Base-by-base conservation (phyloP, 2,329 filamentous ascomycete genomes). In the Scedosporium boydii region DNA sequence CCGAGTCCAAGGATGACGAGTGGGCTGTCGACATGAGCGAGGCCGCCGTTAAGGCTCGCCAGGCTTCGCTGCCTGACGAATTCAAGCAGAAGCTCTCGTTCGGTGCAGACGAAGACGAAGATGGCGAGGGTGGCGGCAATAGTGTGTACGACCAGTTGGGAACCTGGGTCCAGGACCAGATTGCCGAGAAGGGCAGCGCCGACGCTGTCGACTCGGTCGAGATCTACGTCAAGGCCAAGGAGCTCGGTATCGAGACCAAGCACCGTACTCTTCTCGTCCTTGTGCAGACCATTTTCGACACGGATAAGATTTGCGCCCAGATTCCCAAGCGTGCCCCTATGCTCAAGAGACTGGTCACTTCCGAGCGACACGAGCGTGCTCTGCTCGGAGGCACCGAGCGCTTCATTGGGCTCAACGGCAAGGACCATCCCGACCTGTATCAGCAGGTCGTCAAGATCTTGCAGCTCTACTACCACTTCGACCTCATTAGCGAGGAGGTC, bases 11-110 rank as follows among this genome's bases (percentile, higher is more conserved):
- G 76, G 91, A 97, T 67, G 87, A 96, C 66, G 86, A 96, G 68
- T 99, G 95, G 95, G 90, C 93, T 65, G 91, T 98, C 64, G 95
- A 99, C 75, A 95, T 96, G 80, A 97, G 93, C 67, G 91, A 93
- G 75, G 92, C 92, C 75, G 95, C 95, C 67, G 89, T 98, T 80
- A 93, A 89, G 79, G 93, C 93, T 70, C 95, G 95, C 76, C 91
- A 93, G 74, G 90, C 93, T 76, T 88, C 92, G 67, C 89, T 99
- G 60, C 91, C 95, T n/a, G 88, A 87, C 68, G 95, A 98, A 73
- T 88, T 99, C 73, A 96, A 97, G 85, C 88, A 90, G 73, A 90
- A 91, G 73, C 87, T 98, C 67, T 91, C 89, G 70, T 83, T 96
- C 64, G 88, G 87, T 64, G 90, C 90, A 63, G 92, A 87, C 60